Conservation (phyloP, 2,329 filamentous ascomycete species). For the Alternaria atra region DNA sequence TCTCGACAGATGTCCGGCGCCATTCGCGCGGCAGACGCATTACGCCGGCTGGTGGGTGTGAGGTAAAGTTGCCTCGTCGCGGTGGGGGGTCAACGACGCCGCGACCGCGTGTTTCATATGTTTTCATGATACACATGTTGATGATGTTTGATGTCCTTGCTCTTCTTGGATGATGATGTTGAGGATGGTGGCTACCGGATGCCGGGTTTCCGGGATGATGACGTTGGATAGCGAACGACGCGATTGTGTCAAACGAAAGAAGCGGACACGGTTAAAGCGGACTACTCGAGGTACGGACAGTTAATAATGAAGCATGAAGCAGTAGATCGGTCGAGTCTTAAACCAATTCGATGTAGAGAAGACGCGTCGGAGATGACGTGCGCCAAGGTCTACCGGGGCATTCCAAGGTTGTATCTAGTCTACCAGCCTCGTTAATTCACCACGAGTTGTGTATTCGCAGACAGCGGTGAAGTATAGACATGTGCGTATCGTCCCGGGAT, state of each 20-base stretch:
- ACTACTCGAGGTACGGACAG: neutral
- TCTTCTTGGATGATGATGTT: neutral
- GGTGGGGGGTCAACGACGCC: constrained; percentile 44
- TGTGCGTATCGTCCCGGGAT: neutral
- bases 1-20: constrained; percentile 28
- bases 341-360: neutral
- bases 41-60: constrained; percentile 45
- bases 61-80: constrained; percentile 42
- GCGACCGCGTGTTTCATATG: constrained; percentile 37
- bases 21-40: constrained; percentile 47
- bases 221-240: constrained; percentile 7
- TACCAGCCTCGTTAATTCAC: constrained; percentile 8
- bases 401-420: constrained; percentile 20
- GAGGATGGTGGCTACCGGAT: constrained; percentile 1
- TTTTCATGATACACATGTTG: constrained; percentile 48
- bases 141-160: neutral
- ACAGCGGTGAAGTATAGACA: neutral
- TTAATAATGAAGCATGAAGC: no score
- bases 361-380: constrained; percentile 16
- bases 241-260: neutral
- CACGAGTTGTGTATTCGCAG: neutral
- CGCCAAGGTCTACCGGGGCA: constrained; percentile 14
- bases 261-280: neutral
- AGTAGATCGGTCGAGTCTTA: neutral
- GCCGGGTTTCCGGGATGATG: constrained; percentile 5